phyloP scores from a whole-genome alignment of 768 basidiomycete genomes.

The Suillus variegatus region DNA sequence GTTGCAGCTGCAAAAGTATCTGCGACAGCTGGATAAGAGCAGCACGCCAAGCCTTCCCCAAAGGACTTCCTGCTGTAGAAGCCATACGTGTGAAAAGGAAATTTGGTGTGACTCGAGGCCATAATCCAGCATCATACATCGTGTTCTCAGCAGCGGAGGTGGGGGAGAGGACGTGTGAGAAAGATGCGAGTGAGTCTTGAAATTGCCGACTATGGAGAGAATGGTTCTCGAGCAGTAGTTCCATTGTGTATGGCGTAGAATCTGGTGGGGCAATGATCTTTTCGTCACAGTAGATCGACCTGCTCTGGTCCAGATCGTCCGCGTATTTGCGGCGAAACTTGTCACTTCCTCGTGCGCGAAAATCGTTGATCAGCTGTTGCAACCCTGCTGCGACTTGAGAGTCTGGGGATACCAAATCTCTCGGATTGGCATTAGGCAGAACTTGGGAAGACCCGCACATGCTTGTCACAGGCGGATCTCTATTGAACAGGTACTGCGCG shows the following conservation, averaged over 20 bases:
- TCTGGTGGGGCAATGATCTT: not conserved
- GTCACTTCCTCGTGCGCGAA: slow-evolving; percentile 3
- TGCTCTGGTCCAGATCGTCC: slow-evolving; percentile 13
- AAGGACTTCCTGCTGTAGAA: slow-evolving; percentile 17
- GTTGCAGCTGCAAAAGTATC: slow-evolving; percentile 36
- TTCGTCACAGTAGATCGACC: slow-evolving; percentile 13
- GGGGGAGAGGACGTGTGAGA: slow-evolving; percentile 18
- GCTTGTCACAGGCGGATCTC: slow-evolving; percentile 8
- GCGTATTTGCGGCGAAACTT: slow-evolving; percentile 19
- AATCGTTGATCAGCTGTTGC: slow-evolving; percentile 8
- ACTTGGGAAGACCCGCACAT: no score
- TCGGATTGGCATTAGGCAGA: not conserved
- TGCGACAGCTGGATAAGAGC: slow-evolving; percentile 32
- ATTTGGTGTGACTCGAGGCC: slow-evolving; percentile 38
- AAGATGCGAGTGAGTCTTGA: not conserved
- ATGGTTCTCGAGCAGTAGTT: slow-evolving; percentile 15
- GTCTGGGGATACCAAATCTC: not conserved
- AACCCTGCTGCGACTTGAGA: not conserved
- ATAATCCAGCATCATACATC: slow-evolving; percentile 28
- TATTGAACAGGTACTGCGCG: slow-evolving; percentile 6
- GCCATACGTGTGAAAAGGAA: slow-evolving; percentile 34
- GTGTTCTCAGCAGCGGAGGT: slow-evolving; percentile 19
- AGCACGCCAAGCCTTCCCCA: slow-evolving; percentile 31
- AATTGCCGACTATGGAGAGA: slow-evolving; percentile 11
- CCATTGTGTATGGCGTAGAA: not conserved